Evolutionary conservation across 768 basidiomycete genomes (phyloP).

Genomic region (Termitomyces eurrhizus): DNA sequence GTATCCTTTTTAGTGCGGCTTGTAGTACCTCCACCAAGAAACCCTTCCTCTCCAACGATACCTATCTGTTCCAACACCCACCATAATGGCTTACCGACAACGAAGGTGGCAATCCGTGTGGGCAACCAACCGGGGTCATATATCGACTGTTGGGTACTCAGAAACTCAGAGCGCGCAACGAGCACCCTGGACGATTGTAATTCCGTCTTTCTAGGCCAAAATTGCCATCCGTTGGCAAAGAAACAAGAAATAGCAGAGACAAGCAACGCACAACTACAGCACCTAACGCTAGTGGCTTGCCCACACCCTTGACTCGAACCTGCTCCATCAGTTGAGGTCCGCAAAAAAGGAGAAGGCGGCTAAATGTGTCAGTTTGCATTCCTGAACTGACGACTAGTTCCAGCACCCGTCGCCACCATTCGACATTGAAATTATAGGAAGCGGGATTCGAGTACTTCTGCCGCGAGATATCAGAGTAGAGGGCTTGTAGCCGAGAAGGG

Average conservation of each 20-base stretch:
- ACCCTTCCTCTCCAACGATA: slow-evolving; percentile 61
- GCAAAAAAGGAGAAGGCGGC: slow-evolving; percentile 59
- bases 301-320: slow-evolving; percentile 63
- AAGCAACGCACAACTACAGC: slow-evolving; percentile 64
- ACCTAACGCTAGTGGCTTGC: slow-evolving; percentile 70
- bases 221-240: slow-evolving; percentile 18
- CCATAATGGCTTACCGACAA: slow-evolving; percentile 79
- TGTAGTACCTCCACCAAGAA: slow-evolving; percentile 23
- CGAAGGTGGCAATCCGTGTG: slow-evolving; percentile 60
- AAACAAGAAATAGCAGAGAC: neutral
- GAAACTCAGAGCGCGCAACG: slow-evolving; percentile 51
- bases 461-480: slow-evolving; percentile 85
- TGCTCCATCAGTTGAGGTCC: slow-evolving; percentile 50
- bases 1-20: slow-evolving; percentile 34
- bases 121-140: slow-evolving; percentile 70
- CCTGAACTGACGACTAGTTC: slow-evolving; percentile 58
- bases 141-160: slow-evolving; percentile 53
- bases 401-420: slow-evolving; percentile 82
- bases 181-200: slow-evolving; percentile 42
- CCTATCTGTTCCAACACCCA: slow-evolving; percentile 84
- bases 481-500: slow-evolving; percentile 59
- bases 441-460: slow-evolving; percentile 84
- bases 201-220: slow-evolving; percentile 64
- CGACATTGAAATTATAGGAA: slow-evolving; percentile 73
- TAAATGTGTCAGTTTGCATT: slow-evolving; percentile 39